phyloP scores from a whole-genome alignment of 768 basidiomycete genomes.

The Phaffia tasmanica region DNA sequence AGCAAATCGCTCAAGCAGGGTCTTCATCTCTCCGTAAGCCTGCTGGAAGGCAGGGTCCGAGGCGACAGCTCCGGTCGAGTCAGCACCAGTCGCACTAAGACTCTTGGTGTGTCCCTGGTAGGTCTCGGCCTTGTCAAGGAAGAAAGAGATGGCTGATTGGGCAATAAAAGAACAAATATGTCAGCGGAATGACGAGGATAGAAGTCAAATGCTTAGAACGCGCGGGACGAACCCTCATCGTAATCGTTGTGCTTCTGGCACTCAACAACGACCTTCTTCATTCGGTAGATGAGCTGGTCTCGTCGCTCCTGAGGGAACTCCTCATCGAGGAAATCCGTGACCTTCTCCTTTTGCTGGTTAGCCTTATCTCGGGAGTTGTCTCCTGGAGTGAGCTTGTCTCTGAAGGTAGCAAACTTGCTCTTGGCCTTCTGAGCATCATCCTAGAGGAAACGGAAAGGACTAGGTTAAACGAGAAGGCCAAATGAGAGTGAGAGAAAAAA shows the following conservation, averaged over 20 bases:
- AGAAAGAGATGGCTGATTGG: conserved; percentile 43
- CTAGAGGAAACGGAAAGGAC: neutral
- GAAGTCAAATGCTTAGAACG: neutral
- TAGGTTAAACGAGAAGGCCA: neutral
- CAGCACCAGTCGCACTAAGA: conserved; percentile 38
- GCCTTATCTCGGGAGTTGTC: conserved; percentile 47
- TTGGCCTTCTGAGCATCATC: conserved; percentile 31
- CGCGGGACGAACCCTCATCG: conserved; percentile 17
- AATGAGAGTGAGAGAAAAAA: neutral
- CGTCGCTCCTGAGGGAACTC: conserved; percentile 74
- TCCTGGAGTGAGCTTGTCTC: conserved; percentile 55
- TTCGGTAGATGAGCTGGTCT: conserved; percentile 83
- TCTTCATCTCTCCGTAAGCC: conserved; percentile 56
- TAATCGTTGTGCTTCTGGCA: conserved; percentile 66
- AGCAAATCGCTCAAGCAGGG: conserved; percentile 83
- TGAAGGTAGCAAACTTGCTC: conserved; percentile 39
- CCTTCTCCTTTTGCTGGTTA: conserved; percentile 48
- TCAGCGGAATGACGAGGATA: neutral
- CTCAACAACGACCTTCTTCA: conserved; percentile 87
- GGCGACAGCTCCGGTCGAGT: conserved; percentile 36
- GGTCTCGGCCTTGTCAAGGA: conserved; percentile 42
- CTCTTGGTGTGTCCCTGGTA: conserved; percentile 44
- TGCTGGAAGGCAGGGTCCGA: conserved; percentile 50
- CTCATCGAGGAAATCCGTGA: conserved; percentile 49
- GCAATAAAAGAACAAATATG: neutral